phyloP scores from a whole-genome alignment of 495 filamentous ascomycete species.

The Tuber indicum region DNA sequence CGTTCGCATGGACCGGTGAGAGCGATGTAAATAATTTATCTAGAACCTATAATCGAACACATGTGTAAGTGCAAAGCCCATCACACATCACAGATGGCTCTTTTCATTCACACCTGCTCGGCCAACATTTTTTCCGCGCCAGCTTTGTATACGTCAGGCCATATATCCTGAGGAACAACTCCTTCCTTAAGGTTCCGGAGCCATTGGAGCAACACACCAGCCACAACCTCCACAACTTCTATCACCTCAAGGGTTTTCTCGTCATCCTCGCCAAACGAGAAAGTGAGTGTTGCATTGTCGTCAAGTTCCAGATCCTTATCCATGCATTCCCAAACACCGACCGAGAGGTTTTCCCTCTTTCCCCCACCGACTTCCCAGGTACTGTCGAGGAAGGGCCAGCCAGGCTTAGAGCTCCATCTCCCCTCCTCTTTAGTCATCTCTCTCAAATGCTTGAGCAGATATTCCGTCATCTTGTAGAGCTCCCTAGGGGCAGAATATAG shows the following conservation, averaged over 20 bases:
- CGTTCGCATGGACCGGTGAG: slow-evolving; percentile 38
- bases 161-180: slow-evolving; percentile 33
- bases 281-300: slow-evolving; percentile 18
- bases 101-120: slow-evolving; percentile 29
- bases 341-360: slow-evolving; percentile 26
- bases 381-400: slow-evolving; percentile 35
- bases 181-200: slow-evolving; percentile 28
- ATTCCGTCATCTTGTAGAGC: slow-evolving; percentile 79
- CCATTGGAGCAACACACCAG: slow-evolving; percentile 34
- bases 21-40: slow-evolving; percentile 33
- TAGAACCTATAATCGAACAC: slow-evolving; percentile 29
- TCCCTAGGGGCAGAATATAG: slow-evolving; percentile 71
- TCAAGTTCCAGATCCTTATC: slow-evolving; percentile 37
- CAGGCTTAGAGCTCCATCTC: slow-evolving; percentile 46
- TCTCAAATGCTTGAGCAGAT: slow-evolving; percentile 61
- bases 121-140: slow-evolving; percentile 34
- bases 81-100: neutral
- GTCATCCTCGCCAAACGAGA: slow-evolving; percentile 26
- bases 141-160: slow-evolving; percentile 37
- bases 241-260: slow-evolving; percentile 17
- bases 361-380: slow-evolving; percentile 34
- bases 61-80: slow-evolving; percentile 3
- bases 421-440: slow-evolving; percentile 71
- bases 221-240: slow-evolving; percentile 33
- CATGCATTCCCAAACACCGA: slow-evolving; percentile 37